phyloP scores from a whole-genome alignment of 129 eudicot genomes.

The Silybum marianum region DNA sequence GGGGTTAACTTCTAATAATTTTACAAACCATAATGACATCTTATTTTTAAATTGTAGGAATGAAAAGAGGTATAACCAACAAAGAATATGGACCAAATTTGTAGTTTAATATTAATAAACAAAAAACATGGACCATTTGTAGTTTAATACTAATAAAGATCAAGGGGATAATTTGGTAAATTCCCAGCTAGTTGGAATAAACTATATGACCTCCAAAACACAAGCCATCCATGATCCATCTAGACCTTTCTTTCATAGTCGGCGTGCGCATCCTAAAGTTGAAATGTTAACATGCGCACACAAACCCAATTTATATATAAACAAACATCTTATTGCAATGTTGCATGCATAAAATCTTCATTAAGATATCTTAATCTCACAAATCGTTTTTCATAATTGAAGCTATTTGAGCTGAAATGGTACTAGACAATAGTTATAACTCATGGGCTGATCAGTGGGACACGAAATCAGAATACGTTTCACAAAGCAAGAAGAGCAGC shows the following conservation, averaged over 20 bases:
- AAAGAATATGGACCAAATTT: not conserved
- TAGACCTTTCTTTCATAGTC: conserved; percentile 2
- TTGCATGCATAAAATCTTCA: not conserved
- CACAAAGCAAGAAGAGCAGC: conserved; percentile 23
- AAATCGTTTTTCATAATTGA: not conserved
- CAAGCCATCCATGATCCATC: not conserved
- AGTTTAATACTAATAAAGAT: not conserved
- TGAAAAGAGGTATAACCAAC: not conserved
- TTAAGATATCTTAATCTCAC: conserved; percentile 1
- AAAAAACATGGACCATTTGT: not conserved
- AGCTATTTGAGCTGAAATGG: conserved; percentile 4
- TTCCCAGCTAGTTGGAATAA: not conserved
- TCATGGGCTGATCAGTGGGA: conserved; percentile 56
- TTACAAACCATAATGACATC: too few species aligned
- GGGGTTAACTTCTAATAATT: too few species aligned
- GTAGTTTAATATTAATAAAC: too few species aligned
- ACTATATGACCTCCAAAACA: not conserved
- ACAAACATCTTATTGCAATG: not conserved
- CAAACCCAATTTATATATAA: conserved; percentile 9
- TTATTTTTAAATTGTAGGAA: too few species aligned
- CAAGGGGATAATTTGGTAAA: not conserved
- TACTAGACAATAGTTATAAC: conserved; percentile 34
- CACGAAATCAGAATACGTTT: conserved; percentile 36
- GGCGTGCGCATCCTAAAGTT: conserved; percentile 22
- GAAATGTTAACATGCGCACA: conserved; percentile 3